Evolutionary conservation across 441 rosid species (phyloP).

Genomic region (Rhodomyrtus psidioides): DNA sequence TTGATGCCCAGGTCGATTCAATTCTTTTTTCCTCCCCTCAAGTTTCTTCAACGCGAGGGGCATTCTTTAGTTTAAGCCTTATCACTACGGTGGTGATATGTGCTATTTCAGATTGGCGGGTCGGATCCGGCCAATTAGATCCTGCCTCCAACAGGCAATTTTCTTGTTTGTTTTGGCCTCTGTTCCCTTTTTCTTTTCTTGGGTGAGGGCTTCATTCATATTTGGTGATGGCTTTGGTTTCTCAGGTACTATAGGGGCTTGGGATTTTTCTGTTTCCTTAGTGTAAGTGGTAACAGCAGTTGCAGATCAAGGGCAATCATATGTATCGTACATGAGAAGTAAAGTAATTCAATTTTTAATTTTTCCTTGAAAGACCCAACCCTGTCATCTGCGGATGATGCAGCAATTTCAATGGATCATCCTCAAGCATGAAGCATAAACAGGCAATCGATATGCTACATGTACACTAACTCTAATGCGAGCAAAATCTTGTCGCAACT

Average conservation of each 20-base stretch:
- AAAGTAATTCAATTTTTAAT: background rate
- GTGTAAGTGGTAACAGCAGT: constrained; percentile 20
- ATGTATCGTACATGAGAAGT: constrained; percentile 14
- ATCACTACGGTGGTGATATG: constrained; percentile 23
- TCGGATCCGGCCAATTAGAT: constrained; percentile 12
- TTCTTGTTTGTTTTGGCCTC: background rate
- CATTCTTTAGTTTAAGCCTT: constrained; percentile 24
- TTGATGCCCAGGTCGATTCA: constrained; percentile 19
- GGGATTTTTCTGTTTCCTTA: constrained; percentile 13
- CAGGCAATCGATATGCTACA: background rate
- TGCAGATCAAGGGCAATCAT: constrained; percentile 23
- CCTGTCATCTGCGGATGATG: background rate
- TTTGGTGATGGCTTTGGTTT: background rate
- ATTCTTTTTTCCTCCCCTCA: constrained; percentile 20
- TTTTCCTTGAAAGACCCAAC: background rate
- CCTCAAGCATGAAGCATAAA: background rate
- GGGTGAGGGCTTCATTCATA: constrained; percentile 8
- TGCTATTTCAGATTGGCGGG: constrained; percentile 16
- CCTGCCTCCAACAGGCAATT: constrained; percentile 18
- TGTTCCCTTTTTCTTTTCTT: background rate
- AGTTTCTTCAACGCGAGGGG: constrained; percentile 33
- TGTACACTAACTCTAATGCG: background rate
- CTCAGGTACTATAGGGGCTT: constrained; percentile 15
- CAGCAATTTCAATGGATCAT: background rate
- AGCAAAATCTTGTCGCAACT: background rate